A percentile compares a stretch with the other conserved stretches of the same genome.
Evolutionary conservation across 768 basidiomycete genomes (phyloP).

Genomic region (Pisolithus albus): DNA sequence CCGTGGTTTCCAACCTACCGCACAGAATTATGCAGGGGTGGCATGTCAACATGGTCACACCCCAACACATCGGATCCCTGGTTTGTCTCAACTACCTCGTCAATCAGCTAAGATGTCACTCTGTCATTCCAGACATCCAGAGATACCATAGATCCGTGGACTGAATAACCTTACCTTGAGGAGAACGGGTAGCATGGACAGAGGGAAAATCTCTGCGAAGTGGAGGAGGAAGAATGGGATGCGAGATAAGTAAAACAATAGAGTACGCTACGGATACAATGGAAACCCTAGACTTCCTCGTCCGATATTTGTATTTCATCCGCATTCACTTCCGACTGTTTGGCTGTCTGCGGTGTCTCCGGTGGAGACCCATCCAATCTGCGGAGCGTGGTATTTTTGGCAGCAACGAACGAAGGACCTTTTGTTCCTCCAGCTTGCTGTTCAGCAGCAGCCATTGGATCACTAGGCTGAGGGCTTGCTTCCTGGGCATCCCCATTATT

Average conservation of each 20-base stretch:
- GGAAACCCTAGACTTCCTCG: constrained; percentile 55
- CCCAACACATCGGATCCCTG: too few species aligned
- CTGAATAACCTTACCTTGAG: constrained; percentile 58
- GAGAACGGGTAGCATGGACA: constrained; percentile 58
- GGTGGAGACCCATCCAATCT: constrained; percentile 29
- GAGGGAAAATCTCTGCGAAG: constrained; percentile 74
- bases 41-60: too few species aligned
- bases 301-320: constrained; percentile 90
- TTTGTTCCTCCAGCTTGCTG: constrained; percentile 49
- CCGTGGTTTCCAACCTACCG: too few species aligned
- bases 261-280: constrained; percentile 8
- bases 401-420: constrained; percentile 74
- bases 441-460: constrained; percentile 87
- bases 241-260: constrained; percentile 19
- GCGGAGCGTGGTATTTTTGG: constrained; percentile 46
- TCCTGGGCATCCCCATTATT: constrained; percentile 45
- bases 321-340: constrained; percentile 39
- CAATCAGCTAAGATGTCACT: constrained; percentile 39
- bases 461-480: constrained; percentile 38
- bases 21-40: too few species aligned
- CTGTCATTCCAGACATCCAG: constrained; percentile 66
- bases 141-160: constrained; percentile 57
- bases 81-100: too few species aligned
- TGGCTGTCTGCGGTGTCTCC: constrained; percentile 28
- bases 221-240: constrained; percentile 70